A percentile compares a stretch with the other conserved stretches of the same genome.
These are phyloP conservation scores for Citrus mangshanensis DNA, from an alignment of 345 rosid species.

Conservation along the genomic window DNA sequence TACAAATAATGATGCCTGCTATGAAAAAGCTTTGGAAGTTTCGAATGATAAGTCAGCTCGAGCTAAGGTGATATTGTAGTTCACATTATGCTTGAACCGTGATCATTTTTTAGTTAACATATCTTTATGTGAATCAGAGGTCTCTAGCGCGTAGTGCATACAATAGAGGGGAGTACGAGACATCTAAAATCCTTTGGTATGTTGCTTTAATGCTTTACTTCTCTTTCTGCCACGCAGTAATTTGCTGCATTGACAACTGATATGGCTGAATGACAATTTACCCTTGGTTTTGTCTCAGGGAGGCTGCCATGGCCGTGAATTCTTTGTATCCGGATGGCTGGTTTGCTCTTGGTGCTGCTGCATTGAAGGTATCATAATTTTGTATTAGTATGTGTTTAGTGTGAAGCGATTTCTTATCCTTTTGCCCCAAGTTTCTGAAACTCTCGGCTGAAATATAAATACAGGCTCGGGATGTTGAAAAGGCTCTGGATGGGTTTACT, in stretches of 20 bases:
- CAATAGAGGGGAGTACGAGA: conserved; percentile 48
- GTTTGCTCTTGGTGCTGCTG: conserved; percentile 98
- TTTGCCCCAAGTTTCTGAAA: no score
- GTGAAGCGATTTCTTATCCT: no score
- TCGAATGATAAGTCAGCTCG: no score
- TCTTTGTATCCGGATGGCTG: conserved; percentile 95
- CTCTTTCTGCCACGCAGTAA: no score
- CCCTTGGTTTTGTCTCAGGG: conserved; percentile 48
- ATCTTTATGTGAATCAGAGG: conserved; percentile 39
- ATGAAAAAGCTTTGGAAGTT: no score
- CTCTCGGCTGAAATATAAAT: no score
- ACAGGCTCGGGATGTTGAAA: no score
- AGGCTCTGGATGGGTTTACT: no score
- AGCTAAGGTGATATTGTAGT: no score
- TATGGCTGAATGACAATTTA: conserved; percentile 13
- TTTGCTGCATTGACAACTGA: neutral
- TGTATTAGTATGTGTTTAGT: conserved; percentile 5
- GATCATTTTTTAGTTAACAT: conserved; percentile 9
- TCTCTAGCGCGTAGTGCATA: conserved; percentile 92
- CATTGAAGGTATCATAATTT: conserved; percentile 62
- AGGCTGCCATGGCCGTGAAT: conserved; percentile 88
- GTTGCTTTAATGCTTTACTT: no score
- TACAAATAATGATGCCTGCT: no score
- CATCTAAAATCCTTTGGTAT: no score
- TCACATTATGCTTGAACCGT: neutral